Evolutionary conservation across 371 early-diverging fungal species (phyloP).

Genomic region (Mucor irregularis): DNA sequence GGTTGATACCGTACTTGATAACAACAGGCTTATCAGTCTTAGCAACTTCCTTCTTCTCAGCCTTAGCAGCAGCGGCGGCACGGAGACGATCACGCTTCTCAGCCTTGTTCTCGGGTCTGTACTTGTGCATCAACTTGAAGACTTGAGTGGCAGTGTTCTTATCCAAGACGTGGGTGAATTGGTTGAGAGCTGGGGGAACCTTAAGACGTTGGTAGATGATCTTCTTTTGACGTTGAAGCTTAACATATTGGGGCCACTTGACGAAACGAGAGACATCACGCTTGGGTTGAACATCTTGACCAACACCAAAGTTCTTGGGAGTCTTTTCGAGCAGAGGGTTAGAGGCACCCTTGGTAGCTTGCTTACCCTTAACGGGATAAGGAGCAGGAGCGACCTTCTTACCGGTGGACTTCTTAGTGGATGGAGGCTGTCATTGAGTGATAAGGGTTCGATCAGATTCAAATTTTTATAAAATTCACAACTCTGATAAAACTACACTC

Average conservation of each 20-base stretch:
- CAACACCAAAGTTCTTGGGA: constrained; percentile 92
- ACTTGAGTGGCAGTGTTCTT: constrained; percentile 96
- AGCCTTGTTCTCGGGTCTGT: constrained; percentile 97
- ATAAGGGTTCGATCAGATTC: constrained; percentile 28
- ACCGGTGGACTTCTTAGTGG: constrained; percentile 60
- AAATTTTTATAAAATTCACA: constrained; percentile 27
- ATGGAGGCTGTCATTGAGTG: constrained; percentile 25
- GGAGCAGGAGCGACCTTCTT: constrained; percentile 96
- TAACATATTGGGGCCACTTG: constrained; percentile 97
- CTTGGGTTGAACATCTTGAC: constrained; percentile 91
- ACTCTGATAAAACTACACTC: constrained; percentile 30
- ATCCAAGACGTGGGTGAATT: constrained; percentile 97
- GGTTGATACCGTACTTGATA: constrained; percentile 99
- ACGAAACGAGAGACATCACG: constrained; percentile 95
- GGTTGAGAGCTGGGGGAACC: constrained; percentile 99
- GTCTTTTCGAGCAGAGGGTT: constrained; percentile 94
- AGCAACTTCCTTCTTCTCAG: constrained; percentile 87
- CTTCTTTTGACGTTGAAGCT: constrained; percentile 96
- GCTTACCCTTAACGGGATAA: constrained; percentile 72
- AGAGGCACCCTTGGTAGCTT: constrained; percentile 66
- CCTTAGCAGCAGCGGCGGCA: constrained; percentile 79
- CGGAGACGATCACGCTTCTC: constrained; percentile 96
- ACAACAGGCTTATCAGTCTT: constrained; percentile 93
- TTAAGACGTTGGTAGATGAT: constrained; percentile 97
- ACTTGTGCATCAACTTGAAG: constrained; percentile 97